These are phyloP conservation scores for Populus simonii DNA, from an alignment of 345 rosid genomes.

Conservation along the genomic window DNA sequence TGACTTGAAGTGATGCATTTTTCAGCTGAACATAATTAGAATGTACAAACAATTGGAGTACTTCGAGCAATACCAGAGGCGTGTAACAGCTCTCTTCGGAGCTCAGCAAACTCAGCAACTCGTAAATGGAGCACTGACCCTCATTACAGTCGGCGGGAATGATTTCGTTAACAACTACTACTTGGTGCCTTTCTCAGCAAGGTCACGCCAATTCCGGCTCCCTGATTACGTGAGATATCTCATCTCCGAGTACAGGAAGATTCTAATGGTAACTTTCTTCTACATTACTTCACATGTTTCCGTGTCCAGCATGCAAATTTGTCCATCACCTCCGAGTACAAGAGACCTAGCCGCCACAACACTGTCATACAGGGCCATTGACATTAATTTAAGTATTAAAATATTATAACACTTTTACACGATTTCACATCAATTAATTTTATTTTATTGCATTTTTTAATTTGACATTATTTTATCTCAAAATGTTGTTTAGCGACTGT, in stretches of 20 bases:
- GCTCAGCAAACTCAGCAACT: neutral
- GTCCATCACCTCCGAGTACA: no score
- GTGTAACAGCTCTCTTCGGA: constrained; percentile 19
- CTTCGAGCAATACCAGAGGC: constrained; percentile 24
- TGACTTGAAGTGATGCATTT: neutral
- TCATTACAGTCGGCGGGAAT: constrained; percentile 28
- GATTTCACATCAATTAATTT: neutral
- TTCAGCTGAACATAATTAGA: constrained; percentile 24
- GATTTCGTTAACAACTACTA: constrained; percentile 35
- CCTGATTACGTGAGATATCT: constrained; percentile 21
- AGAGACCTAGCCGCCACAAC: no score
- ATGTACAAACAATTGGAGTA: constrained; percentile 18
- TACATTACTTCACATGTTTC: no score
- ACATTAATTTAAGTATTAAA: no score
- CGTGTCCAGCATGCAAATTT: no score
- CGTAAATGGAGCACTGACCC: constrained; percentile 14
- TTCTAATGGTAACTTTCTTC: constrained; percentile 20
- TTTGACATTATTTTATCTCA: neutral
- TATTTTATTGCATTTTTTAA: neutral
- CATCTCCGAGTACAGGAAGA: constrained; percentile 28
- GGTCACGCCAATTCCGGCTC: constrained; percentile 26
- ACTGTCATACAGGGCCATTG: no score
- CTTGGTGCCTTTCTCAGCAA: constrained; percentile 25
- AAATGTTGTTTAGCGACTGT: constrained; percentile 4
- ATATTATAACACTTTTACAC: no score